Base-by-base conservation (phyloP, 2,329 filamentous ascomycete species). In the Colletotrichum lini region DNA sequence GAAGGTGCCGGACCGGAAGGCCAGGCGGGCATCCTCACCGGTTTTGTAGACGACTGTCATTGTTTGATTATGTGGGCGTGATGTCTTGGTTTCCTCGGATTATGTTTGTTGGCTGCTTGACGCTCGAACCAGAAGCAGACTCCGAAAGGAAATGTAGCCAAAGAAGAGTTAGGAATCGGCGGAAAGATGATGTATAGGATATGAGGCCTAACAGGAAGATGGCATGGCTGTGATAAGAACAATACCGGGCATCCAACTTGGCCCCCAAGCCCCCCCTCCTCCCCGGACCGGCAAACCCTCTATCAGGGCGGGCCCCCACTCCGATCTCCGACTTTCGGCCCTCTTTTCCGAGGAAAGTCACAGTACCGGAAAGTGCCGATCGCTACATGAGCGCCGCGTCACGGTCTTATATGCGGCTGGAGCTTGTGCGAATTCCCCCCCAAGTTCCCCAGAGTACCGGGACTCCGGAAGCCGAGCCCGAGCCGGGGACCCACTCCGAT, bases 1-100 rank as follows among this genome's bases (percentile, higher is more conserved):
- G 47, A 85, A 77, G 18, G 74, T 74, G 73, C 82, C 82, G 54
- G 76, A 75, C 70, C 83, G 85, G 75, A 82, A 83, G 50, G 80
- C 84, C 42, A 84, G 81, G 67, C 83, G 86, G 74, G 83, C 81
- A 42, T 82, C 77, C 26, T 77, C 76, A 10, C 82, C 81, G 5
- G 82, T 81, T 38, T 73, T 69, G 65, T 72, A 54, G 45, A 64
- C 21, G 9, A 35, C 40, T 0, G 58, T 38, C 69, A 72, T 72
- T 35, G 12, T 13, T 16, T 2, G 2, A 18, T 68, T 2, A n/a
- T 6, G 2, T 15, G 21, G 6, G 4, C 21, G 10, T 16, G 30
- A 6, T 35, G 8, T 35, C 30, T 35, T 35, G 30, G 30, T 35
- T 35, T 9, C 30, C 30, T 35, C 30, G 30, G 2, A 35, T 35